These are phyloP conservation scores for Raddia distichophylla DNA, from an alignment of 176 grass and related monocot genomes.

Conservation along the genomic window DNA sequence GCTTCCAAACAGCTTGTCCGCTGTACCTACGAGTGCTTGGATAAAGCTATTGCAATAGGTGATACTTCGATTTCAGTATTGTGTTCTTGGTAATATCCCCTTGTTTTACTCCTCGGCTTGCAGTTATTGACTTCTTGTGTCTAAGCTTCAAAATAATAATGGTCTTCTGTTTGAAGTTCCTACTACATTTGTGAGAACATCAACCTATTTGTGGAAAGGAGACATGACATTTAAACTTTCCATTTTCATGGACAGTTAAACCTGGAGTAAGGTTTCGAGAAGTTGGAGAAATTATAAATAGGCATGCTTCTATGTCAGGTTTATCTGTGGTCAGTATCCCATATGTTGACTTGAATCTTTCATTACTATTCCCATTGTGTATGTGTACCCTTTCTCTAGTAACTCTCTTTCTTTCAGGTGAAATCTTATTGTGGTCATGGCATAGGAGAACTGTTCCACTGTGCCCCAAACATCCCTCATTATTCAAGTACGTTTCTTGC, in stretches of 20 bases:
- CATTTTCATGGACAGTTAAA: slow-evolving; percentile 70
- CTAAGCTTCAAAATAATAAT: slow-evolving; percentile 2
- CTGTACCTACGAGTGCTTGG: slow-evolving; percentile 93
- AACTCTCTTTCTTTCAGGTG: slow-evolving; percentile 59
- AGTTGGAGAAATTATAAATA: slow-evolving; percentile 91
- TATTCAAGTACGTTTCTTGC: slow-evolving; percentile 73
- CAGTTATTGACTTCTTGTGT: slow-evolving; percentile 5
- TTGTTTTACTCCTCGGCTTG: slow-evolving; percentile 30
- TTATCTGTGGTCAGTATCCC: slow-evolving; percentile 80
- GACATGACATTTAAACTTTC: slow-evolving; percentile 30
- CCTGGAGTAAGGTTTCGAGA: slow-evolving; percentile 94
- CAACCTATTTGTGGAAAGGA: neutral
- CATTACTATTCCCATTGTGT: neutral
- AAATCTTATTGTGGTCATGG: slow-evolving; percentile 99
- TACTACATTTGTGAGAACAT: slow-evolving; percentile 14
- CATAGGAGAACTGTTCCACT: slow-evolving; percentile 95
- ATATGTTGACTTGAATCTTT: slow-evolving; percentile 1
- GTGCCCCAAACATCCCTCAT: slow-evolving; percentile 96
- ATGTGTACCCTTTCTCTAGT: slow-evolving; percentile 4
- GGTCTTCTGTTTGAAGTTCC: slow-evolving; percentile 18
- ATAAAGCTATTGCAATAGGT: slow-evolving; percentile 99
- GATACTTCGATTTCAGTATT: slow-evolving; percentile 22
- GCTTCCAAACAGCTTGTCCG: slow-evolving; percentile 90
- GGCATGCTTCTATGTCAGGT: slow-evolving; percentile 87
- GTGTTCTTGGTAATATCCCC: slow-evolving; percentile 13